Base-by-base conservation (phyloP, 2,329 filamentous ascomycete genomes). In the Fusarium sp. region DNA sequence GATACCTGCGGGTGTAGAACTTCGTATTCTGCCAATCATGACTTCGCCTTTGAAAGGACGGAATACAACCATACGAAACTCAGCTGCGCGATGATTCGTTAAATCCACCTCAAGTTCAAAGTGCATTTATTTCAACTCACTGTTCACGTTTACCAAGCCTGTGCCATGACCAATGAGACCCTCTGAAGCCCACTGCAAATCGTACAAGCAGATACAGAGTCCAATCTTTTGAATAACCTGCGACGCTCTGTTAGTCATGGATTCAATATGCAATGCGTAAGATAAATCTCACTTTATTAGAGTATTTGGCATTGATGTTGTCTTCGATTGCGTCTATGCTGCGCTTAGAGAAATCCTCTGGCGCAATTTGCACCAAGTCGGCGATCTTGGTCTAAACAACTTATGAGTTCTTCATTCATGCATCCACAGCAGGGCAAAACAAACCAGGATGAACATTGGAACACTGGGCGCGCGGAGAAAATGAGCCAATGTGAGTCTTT, bases 11-110 rank as follows among this genome's bases (percentile, higher is more conserved):
- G 91, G 87, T 2, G 89, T 92, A 41, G 92, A 91, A 74, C 90
- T 91, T 73, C 92, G 92, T 82, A 99, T 98, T 74, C 91, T 92
- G 22, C 94, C 96, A 49, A 94, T 87, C 78, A 99, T 88, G 68
- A 98, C 94, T 81, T 99, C 96, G 54, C 94, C 94, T 80, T 97
- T 97, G 86, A 98, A 98, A 0, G 96, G 96, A 31, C 96, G 91
- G 82, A 98, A 99, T 36, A 99, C 95, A 24, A 98, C 88, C 80
- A 99, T 87, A 28, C 95, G 93, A 79, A 98, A 99, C 81, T 97
- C 95, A 56, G 97, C 96, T 42, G 28, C 6, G 6, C 31, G 15
- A 12, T 28, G 14, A 26, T 63, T n/a, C 24, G 14, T 78, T 64
- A 77, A 77, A 20, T 35, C 26, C 48, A 3, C 26, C 35, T 7